These are phyloP conservation scores for Blastobotrys illinoisensis DNA, from an alignment of 1,139 yeast species.

Conservation along the genomic window DNA sequence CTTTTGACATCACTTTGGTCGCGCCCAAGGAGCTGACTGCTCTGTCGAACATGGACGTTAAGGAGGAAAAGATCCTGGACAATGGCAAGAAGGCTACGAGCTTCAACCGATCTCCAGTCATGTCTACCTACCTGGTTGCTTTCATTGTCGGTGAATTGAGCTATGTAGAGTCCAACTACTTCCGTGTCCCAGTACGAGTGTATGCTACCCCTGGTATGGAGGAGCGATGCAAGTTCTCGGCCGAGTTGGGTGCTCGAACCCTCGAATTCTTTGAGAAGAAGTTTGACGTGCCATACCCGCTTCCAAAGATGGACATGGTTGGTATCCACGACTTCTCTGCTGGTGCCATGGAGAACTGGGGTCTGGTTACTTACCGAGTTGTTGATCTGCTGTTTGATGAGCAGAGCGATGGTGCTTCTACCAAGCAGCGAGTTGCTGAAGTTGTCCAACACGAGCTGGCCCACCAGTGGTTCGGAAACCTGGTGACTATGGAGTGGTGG, in stretches of 20 bases:
- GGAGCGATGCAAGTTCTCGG: constrained; percentile 58
- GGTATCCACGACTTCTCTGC: constrained; percentile 74
- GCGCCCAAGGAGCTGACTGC: constrained; percentile 56
- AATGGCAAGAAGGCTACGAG: constrained; percentile 40
- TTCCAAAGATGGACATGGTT: constrained; percentile 68
- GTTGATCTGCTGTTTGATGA: constrained; percentile 63
- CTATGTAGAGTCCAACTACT: constrained; percentile 59
- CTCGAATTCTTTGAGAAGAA: constrained; percentile 60
- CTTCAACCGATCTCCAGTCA: constrained; percentile 62
- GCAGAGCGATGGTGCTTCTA: constrained; percentile 41
- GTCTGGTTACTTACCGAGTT: constrained; percentile 66
- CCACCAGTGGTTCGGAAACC: constrained; percentile 80
- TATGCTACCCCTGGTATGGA: constrained; percentile 68
- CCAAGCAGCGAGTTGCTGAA: constrained; percentile 65
- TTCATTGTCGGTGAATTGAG: constrained; percentile 78
- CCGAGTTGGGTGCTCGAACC: constrained; percentile 59
- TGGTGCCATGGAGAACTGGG: constrained; percentile 84
- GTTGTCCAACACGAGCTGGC: constrained; percentile 79
- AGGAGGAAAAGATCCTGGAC: constrained; percentile 43
- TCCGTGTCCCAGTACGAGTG: constrained; percentile 62
- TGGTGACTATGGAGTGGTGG: constrained; percentile 86
- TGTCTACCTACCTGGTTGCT: constrained; percentile 79
- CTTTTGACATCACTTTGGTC: constrained; percentile 58
- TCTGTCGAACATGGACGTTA: constrained; percentile 64
- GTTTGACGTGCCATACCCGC: constrained; percentile 62